Evolutionary conservation across 345 rosid species (phyloP).

Genomic region (Aquilaria yunnanensis): DNA sequence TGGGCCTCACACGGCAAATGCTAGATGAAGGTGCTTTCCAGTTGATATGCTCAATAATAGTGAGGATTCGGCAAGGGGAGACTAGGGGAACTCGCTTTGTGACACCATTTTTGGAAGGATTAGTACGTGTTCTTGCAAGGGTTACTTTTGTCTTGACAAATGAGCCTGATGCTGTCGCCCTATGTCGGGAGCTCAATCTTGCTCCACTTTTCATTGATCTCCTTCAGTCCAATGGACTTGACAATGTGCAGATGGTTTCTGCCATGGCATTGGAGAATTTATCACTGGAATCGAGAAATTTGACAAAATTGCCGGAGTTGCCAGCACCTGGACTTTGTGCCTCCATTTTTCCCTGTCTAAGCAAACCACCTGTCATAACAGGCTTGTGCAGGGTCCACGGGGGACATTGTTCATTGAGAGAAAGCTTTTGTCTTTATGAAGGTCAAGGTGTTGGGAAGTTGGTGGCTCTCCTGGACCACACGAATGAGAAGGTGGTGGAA

Average conservation of each 20-base stretch:
- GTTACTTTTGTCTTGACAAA: constrained; percentile 69
- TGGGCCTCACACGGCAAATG: constrained; percentile 82
- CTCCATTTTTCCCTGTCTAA: constrained; percentile 63
- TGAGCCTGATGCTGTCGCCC: constrained; percentile 51
- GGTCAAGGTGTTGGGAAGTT: constrained; percentile 82
- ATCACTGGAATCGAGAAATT: constrained; percentile 69
- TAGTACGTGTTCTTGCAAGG: constrained; percentile 68
- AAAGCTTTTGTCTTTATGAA: constrained; percentile 79
- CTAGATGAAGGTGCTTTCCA: constrained; percentile 70
- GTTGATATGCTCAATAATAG: constrained; percentile 45
- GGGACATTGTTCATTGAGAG: constrained; percentile 73
- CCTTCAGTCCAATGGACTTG: constrained; percentile 68
- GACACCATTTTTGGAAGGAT: constrained; percentile 78
- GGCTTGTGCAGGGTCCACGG: constrained; percentile 79
- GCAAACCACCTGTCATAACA: constrained; percentile 50
- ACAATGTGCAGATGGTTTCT: constrained; percentile 71
- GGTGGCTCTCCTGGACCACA: constrained; percentile 87
- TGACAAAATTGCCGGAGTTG: constrained; percentile 67
- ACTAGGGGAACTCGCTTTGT: constrained; percentile 63
- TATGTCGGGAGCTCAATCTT: constrained; percentile 64
- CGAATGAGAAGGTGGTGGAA: constrained; percentile 83
- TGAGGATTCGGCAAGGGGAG: constrained; percentile 64
- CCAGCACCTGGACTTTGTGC: constrained; percentile 56
- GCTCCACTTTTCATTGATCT: constrained; percentile 64
- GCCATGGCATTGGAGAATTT: constrained; percentile 89